Evolutionary conservation across 352 stramenopile genomes (phyloP).

Genomic region (Phytophthora sp.): DNA sequence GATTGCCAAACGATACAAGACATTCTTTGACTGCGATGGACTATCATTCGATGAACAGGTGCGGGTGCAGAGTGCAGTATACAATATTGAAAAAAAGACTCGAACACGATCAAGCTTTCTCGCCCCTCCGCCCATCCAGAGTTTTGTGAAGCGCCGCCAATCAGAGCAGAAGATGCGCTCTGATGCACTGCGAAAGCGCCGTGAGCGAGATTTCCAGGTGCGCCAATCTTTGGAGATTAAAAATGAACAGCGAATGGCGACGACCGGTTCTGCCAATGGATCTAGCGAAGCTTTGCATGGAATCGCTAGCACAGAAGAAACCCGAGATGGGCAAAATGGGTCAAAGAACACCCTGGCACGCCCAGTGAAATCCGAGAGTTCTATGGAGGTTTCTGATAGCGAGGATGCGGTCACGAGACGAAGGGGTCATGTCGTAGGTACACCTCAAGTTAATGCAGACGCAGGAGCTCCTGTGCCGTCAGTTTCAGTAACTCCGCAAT

Average conservation of each 20-base stretch:
- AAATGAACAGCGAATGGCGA: conserved; percentile 30
- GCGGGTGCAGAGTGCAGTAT: conserved; percentile 69
- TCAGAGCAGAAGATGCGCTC: conserved; percentile 80
- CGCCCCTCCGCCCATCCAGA: conserved; percentile 82
- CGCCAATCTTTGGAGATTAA: conserved; percentile 63
- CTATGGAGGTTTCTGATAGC: conserved; percentile 74
- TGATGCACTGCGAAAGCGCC: conserved; percentile 73
- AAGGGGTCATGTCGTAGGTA: neutral
- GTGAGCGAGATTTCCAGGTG: conserved; percentile 78
- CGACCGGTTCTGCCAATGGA: conserved; percentile 6
- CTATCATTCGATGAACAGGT: conserved; percentile 58
- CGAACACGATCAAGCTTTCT: conserved; percentile 46
- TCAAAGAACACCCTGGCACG: too few species aligned
- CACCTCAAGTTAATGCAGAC: conserved; percentile 1
- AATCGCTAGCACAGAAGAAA: conserved; percentile 9
- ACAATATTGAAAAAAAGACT: conserved; percentile 68
- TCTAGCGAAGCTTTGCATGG: conserved; percentile 19
- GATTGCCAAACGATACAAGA: conserved; percentile 81
- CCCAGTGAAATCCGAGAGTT: conserved; percentile 55
- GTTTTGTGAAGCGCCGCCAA: conserved; percentile 76
- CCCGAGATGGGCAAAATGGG: conserved; percentile 22
- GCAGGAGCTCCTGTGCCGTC: neutral
- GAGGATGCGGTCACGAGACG: conserved; percentile 34
- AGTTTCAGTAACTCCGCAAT: neutral
- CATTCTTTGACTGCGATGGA: conserved; percentile 70